A percentile compares a stretch with the other conserved stretches of the same genome.
These are phyloP conservation scores for Pythium apleroticum DNA, from an alignment of 352 stramenopile genomes.

Conservation along the genomic window DNA sequence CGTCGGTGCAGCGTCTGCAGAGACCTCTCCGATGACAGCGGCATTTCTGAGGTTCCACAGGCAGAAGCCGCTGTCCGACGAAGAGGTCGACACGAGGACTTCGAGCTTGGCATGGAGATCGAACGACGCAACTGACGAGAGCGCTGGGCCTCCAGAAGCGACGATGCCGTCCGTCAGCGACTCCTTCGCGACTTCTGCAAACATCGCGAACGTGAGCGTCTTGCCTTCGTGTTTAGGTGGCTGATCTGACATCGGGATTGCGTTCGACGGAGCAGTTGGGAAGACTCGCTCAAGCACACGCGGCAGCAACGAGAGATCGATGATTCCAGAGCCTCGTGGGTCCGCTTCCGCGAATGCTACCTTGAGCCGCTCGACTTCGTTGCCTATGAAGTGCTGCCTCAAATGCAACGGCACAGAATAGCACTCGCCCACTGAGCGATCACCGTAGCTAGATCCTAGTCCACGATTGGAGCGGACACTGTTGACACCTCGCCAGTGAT, in stretches of 20 bases:
- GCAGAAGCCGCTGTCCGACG: slow-evolving; percentile 37
- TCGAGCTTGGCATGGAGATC: slow-evolving; percentile 30
- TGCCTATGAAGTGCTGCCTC: slow-evolving; percentile 34
- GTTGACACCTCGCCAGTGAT: slow-evolving; percentile 43
- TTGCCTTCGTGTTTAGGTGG: background rate
- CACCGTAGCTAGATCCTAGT: background rate
- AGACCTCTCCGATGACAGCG: slow-evolving; percentile 31
- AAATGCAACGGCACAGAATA: slow-evolving; percentile 37
- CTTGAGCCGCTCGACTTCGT: slow-evolving; percentile 39
- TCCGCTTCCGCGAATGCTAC: slow-evolving; percentile 28
- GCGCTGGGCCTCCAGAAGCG: background rate
- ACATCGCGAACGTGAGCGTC: slow-evolving; percentile 31
- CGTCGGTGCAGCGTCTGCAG: background rate
- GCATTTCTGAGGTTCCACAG: slow-evolving; percentile 51
- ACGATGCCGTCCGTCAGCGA: slow-evolving; percentile 13
- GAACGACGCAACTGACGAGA: slow-evolving; percentile 30
- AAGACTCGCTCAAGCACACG: slow-evolving; percentile 30
- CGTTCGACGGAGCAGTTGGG: slow-evolving; percentile 7
- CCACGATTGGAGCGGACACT: background rate
- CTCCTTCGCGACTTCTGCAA: slow-evolving; percentile 33
- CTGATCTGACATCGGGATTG: background rate
- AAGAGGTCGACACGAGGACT: slow-evolving; percentile 36
- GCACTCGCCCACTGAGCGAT: background rate
- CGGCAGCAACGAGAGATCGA: slow-evolving; percentile 23
- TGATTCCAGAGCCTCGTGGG: background rate